These are phyloP conservation scores for Leccinum rimulosum DNA, from an alignment of 768 basidiomycete species.

Conservation along the genomic window DNA sequence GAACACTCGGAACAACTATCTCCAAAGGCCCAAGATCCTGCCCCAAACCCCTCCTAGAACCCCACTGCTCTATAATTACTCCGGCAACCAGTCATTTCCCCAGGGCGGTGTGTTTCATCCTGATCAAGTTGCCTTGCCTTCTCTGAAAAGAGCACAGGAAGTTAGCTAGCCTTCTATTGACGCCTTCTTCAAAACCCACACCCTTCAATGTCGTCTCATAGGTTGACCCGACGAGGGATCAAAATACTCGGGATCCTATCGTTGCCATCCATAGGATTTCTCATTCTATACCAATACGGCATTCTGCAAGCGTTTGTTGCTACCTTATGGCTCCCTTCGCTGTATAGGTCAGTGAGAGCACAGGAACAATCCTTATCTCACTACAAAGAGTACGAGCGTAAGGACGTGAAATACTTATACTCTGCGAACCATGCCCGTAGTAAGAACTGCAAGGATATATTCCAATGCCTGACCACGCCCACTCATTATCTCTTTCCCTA, in stretches of 20 bases:
- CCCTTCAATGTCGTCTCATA: conserved; percentile 18
- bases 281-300: conserved; percentile 10
- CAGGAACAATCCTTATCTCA: conserved; percentile 42
- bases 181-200: not conserved
- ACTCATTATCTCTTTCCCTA: conserved; percentile 8
- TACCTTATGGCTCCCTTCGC: conserved; percentile 34
- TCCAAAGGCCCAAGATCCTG: not conserved
- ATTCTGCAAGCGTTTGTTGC: not conserved
- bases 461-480: too few relatives aligned
- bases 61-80: not conserved
- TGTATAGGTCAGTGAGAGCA: conserved; percentile 38
- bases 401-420: conserved; percentile 42
- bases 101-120: not conserved
- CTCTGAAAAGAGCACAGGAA: conserved; percentile 4
- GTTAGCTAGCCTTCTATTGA: not conserved
- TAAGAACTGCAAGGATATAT: conserved; percentile 5
- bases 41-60: not conserved
- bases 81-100: not conserved
- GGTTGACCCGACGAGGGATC: conserved; percentile 26
- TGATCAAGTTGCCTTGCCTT: not conserved
- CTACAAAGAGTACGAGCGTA: conserved; percentile 36
- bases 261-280: conserved; percentile 6
- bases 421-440: conserved; percentile 46
- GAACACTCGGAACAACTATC: not conserved
- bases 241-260: conserved; percentile 11